Percentiles rank a stretch among this genome's conserved stretches.
Evolutionary conservation across 495 filamentous ascomycete species (phyloP).

Genomic region (Talaromyces borbonicus): DNA sequence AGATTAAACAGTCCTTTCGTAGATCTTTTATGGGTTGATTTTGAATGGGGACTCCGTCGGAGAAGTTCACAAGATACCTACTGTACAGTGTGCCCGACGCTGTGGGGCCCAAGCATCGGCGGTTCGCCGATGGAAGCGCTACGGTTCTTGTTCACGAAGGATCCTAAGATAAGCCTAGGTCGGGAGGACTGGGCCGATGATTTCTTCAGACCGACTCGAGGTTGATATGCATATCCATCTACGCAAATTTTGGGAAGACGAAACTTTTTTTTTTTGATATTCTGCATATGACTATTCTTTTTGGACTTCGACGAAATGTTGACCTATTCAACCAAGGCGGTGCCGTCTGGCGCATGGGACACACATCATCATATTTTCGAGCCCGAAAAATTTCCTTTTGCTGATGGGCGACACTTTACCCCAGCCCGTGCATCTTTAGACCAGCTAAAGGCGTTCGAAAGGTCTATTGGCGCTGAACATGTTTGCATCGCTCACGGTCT

Average conservation of each 20-base stretch:
- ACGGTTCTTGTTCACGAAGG: too few relatives aligned
- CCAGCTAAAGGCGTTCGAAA: not conserved
- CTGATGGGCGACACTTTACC: constrained; percentile 5
- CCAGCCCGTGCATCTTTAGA: constrained; percentile 2
- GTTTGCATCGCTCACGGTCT: constrained; percentile 6
- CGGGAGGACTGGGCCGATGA: not conserved
- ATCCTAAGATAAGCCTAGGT: too few relatives aligned
- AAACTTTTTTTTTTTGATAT: not conserved
- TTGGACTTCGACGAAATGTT: not conserved
- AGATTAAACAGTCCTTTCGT: not conserved
- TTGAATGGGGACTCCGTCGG: not conserved
- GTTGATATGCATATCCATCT: too few relatives aligned
- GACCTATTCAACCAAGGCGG: not conserved
- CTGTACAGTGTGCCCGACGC: too few relatives aligned
- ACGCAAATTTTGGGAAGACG: not conserved
- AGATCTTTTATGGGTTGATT: not conserved
- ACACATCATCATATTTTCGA: constrained; percentile 11
- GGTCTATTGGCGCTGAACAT: constrained; percentile 1
- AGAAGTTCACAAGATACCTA: not conserved
- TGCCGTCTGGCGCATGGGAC: constrained; percentile 10
- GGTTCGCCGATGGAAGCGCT: not conserved
- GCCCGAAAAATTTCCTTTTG: constrained; percentile 8
- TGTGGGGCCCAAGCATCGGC: not conserved
- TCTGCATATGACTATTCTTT: not conserved
- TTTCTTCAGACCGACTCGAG: too few relatives aligned